Conservation (phyloP, 108 stramenopile genomes). For the Conticribra weissflogii region DNA sequence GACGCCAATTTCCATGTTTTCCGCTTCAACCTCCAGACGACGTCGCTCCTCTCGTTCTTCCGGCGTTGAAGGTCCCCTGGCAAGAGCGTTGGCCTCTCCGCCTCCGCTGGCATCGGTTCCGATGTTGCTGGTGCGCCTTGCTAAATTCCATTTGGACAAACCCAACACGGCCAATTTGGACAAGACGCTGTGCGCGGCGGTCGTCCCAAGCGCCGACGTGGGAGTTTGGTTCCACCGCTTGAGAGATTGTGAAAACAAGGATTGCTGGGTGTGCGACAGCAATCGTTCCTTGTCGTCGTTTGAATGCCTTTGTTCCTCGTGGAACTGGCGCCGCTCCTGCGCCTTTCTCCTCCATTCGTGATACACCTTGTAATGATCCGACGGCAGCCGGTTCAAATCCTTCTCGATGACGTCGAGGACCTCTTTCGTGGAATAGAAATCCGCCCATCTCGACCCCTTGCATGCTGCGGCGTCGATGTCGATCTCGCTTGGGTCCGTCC, state of each 20-base stretch:
- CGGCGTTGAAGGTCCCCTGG: neutral
- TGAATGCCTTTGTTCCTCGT: neutral
- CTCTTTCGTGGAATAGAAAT: constrained; percentile 46
- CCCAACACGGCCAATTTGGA: too few species aligned
- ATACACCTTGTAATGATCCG: constrained; percentile 35
- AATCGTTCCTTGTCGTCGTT: constrained; percentile 1
- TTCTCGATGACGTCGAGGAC: constrained; percentile 79
- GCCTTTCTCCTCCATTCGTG: constrained; percentile 2
- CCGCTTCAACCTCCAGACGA: constrained; percentile 8
- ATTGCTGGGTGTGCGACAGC: neutral
- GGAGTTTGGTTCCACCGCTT: neutral
- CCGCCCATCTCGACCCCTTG: constrained; percentile 32
- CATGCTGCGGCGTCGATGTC: constrained; percentile 4
- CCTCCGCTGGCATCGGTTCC: neutral
- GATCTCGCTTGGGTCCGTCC: too few species aligned
- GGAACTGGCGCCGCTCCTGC: neutral
- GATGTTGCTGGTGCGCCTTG: neutral
- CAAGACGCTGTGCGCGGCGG: neutral
- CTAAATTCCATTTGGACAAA: constrained; percentile 1
- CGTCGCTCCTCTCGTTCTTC: constrained; percentile 12
- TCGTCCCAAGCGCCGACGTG: neutral
- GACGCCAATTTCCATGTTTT: constrained; percentile 18
- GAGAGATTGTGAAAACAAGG: neutral
- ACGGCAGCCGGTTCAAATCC: constrained; percentile 79
- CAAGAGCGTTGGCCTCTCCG: neutral